phyloP scores from a whole-genome alignment of 169 alveolate genomes.

The Plasmodium sp. region DNA sequence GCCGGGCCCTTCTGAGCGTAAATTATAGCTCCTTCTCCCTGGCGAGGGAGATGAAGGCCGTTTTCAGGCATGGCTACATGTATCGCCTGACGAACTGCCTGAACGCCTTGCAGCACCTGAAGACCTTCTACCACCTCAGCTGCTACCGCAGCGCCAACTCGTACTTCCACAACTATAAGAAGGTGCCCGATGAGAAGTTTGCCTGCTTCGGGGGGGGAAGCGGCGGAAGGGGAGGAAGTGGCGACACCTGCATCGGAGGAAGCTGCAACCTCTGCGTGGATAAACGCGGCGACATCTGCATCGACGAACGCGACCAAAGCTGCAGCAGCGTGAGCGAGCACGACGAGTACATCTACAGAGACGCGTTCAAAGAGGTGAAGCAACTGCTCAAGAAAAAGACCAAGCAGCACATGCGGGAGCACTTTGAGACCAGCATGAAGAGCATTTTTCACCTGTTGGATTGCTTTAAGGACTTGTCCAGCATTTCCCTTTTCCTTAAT shows the following conservation, averaged over 20 bases:
- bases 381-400: constrained; percentile 12
- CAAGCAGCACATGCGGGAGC: not conserved
- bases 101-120: constrained; percentile 25
- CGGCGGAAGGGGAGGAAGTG: too few species aligned
- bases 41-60: not conserved
- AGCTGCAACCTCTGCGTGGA: too few species aligned
- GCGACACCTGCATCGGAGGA: too few species aligned
- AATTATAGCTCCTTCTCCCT: not conserved
- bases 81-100: constrained; percentile 17
- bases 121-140: constrained; percentile 39
- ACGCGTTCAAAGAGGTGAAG: constrained; percentile 23
- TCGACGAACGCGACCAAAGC: not conserved
- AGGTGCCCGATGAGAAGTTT: not conserved
- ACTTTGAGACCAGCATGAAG: constrained; percentile 16
- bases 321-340: constrained; percentile 4
- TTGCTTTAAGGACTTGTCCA: constrained; percentile 26
- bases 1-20: constrained; percentile 2
- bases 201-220: not conserved
- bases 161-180: constrained; percentile 54
- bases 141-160: constrained; percentile 12
- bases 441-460: constrained; percentile 16
- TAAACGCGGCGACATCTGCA: too few species aligned
- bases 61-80: constrained; percentile 2
- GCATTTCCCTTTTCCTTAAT: constrained; percentile 21
- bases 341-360: constrained; percentile 39